phyloP scores from a whole-genome alignment of 2,329 filamentous ascomycete genomes.

The Talaromyces sp. region DNA sequence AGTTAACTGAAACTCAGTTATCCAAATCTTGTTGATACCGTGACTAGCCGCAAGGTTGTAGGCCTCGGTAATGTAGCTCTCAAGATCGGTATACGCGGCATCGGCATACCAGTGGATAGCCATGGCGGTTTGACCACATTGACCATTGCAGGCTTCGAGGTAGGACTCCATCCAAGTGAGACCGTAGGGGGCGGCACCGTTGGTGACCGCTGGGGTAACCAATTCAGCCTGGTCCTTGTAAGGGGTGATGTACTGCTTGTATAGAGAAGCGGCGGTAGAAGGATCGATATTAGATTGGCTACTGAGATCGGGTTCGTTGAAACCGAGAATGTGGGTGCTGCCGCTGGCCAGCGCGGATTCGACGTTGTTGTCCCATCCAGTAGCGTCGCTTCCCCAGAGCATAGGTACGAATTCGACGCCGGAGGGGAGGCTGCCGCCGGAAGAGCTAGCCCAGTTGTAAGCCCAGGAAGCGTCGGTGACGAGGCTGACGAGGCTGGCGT shows the following conservation, averaged over 20 bases:
- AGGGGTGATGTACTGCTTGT: constrained; percentile 37
- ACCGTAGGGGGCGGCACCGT: constrained; percentile 31
- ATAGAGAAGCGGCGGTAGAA: constrained; percentile 31
- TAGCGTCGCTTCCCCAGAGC: constrained; percentile 39
- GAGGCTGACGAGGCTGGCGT: constrained; percentile 25
- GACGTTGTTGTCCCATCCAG: constrained; percentile 32
- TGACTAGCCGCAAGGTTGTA: constrained; percentile 30
- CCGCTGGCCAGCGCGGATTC: constrained; percentile 32
- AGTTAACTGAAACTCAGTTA: constrained; percentile 41
- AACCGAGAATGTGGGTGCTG: constrained; percentile 36
- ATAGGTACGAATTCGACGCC: constrained; percentile 42
- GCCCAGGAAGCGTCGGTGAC: constrained; percentile 39
- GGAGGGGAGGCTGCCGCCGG: constrained; percentile 27
- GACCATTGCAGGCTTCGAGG: constrained; percentile 33
- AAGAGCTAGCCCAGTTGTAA: constrained; percentile 41
- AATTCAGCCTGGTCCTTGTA: constrained; percentile 33
- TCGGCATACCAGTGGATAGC: constrained; percentile 45
- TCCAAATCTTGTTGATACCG: constrained; percentile 38
- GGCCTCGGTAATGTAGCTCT: constrained; percentile 27
- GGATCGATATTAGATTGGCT: constrained; percentile 37
- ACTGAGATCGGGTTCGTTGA: constrained; percentile 45
- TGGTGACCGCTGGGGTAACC: constrained; percentile 41
- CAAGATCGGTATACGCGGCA: constrained; percentile 2
- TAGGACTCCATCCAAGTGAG: constrained; percentile 40
- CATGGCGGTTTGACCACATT: constrained; percentile 37